Evolutionary conservation across 2,329 filamentous ascomycete genomes (phyloP).

Genomic region (Neofusicoccum sp.): DNA sequence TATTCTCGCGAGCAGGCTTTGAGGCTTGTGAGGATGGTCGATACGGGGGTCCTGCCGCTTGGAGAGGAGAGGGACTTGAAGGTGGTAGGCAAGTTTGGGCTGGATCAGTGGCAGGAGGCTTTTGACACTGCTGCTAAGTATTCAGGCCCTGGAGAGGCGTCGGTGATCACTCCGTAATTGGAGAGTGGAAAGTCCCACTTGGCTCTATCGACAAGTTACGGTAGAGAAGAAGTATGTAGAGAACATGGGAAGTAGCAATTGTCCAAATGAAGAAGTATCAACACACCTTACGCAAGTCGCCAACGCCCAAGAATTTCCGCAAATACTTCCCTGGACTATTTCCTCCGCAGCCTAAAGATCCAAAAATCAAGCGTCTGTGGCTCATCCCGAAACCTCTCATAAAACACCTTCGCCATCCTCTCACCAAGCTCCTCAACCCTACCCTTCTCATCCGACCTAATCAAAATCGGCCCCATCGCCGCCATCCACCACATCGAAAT

Average conservation of each 20-base stretch:
- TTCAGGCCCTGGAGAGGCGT: no score
- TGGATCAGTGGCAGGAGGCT: slow-evolving; percentile 36
- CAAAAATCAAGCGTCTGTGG: not conserved
- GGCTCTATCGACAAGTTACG: no score
- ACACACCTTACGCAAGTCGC: no score
- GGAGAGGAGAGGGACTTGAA: slow-evolving; percentile 34
- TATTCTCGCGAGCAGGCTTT: slow-evolving; percentile 42
- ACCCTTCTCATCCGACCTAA: not conserved
- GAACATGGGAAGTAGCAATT: no score
- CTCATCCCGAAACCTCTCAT: not conserved
- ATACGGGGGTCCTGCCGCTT: slow-evolving; percentile 40
- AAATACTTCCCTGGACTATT: no score
- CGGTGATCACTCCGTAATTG: no score
- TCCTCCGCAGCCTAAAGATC: not conserved
- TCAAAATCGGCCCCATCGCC: not conserved
- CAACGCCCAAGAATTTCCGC: no score
- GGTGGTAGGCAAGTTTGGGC: slow-evolving; percentile 29
- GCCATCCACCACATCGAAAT: not conserved
- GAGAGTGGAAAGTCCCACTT: no score
- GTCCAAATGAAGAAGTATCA: no score
- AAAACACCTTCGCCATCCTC: not conserved
- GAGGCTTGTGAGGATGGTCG: slow-evolving; percentile 44
- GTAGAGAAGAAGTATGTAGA: no score
- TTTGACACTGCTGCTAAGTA: no score
- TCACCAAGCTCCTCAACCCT: not conserved